Conservation (phyloP, 176 grass and related monocot species). For the Hordeum vulgare region MorexV3_pseudomolecules_assembly NC_058522.1:234962533-234963032, state of each 20-base stretch:
- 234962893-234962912: too few relatives aligned
- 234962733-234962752: conserved; percentile 90
- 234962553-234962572: conserved; percentile 75
- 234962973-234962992: too few relatives aligned
- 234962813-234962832: background rate
- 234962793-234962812: background rate
- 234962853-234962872: background rate
- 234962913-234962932: too few relatives aligned
- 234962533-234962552: conserved; percentile 86
- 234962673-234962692: conserved; percentile 60
- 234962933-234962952: too few relatives aligned
- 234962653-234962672: conserved; percentile 53
- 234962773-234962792: conserved; percentile 69
- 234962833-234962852: background rate
- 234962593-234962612: conserved; percentile 82
- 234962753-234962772: conserved; percentile 98
- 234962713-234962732: conserved; percentile 52
- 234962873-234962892: too few relatives aligned
- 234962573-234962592: conserved; percentile 71
- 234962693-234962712: conserved; percentile 67
- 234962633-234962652: conserved; percentile 60
- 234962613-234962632: conserved; percentile 58
- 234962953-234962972: too few relatives aligned
- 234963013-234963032: conserved; percentile 19
- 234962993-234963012: too few relatives aligned